Evolutionary conservation across 768 basidiomycete species (phyloP).

Genomic region (Psilocybe cyanescens): DNA sequence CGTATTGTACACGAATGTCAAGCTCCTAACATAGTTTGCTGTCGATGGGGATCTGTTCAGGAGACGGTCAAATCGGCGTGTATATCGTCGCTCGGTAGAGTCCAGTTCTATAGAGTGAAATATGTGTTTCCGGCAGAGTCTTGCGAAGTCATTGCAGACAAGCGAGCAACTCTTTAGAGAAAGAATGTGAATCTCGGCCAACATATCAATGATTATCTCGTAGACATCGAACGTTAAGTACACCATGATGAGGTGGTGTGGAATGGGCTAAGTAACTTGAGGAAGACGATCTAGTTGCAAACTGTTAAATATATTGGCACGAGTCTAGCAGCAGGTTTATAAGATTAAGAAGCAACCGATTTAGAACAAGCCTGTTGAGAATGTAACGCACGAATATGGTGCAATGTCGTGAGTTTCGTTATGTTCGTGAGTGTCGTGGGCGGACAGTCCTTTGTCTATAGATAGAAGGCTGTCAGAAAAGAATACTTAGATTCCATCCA

Average conservation of each 20-base stretch:
- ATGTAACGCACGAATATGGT: background rate
- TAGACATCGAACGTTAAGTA: constrained; percentile 16
- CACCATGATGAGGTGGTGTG: constrained; percentile 1
- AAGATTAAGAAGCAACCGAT: background rate
- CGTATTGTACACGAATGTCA: constrained; percentile 10
- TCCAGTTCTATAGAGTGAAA: constrained; percentile 17
- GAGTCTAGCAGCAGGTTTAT: background rate
- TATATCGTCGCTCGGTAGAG: background rate
- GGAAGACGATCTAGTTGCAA: background rate
- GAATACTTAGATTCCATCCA: background rate
- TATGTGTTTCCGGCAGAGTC: constrained; percentile 17
- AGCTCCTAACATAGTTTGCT: constrained; percentile 8
- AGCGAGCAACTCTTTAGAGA: constrained; percentile 15
- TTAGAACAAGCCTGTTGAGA: too few relatives aligned
- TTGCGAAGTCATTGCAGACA: constrained; percentile 9
- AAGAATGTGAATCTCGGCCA: constrained; percentile 11
- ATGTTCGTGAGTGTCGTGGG: constrained; percentile 4
- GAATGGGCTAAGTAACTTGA: background rate
- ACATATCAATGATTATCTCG: constrained; percentile 13
- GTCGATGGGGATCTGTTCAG: constrained; percentile 13
- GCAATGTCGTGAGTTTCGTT: background rate
- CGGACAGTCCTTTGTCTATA: background rate
- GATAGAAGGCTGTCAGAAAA: background rate
- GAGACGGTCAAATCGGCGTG: constrained; percentile 8
- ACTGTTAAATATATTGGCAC: background rate